These are phyloP conservation scores for Microcera coccophila DNA, from an alignment of 2,329 filamentous ascomycete species.

Conservation along the genomic window DNA sequence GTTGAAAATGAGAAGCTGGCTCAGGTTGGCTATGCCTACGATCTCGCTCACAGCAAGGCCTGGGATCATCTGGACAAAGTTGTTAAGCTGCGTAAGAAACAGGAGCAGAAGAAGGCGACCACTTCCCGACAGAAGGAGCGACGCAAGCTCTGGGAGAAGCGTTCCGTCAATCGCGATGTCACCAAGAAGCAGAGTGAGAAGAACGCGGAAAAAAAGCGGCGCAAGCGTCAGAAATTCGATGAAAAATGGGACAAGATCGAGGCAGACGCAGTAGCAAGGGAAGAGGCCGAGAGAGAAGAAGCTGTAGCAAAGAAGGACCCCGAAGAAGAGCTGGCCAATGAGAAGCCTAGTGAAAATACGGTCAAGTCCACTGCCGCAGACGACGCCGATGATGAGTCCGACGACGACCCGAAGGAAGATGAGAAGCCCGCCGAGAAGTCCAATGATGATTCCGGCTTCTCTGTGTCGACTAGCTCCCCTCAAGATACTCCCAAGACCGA, in stretches of 20 bases:
- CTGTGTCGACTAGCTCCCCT: slow-evolving; percentile 31
- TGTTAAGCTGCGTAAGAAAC: slow-evolving; percentile 46
- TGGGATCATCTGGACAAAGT: slow-evolving; percentile 49
- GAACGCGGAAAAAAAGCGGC: slow-evolving; percentile 34
- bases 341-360: neutral
- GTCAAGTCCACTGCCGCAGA: slow-evolving; percentile 6
- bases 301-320: slow-evolving; percentile 5
- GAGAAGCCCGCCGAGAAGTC: slow-evolving; percentile 13
- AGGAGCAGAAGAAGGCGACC: slow-evolving; percentile 48
- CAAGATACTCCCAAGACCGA: slow-evolving; percentile 32
- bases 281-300: slow-evolving; percentile 13
- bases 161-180: slow-evolving; percentile 42
- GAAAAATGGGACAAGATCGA: slow-evolving; percentile 25
- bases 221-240: slow-evolving; percentile 26
- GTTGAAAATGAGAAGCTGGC: slow-evolving; percentile 55
- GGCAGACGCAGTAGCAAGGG: slow-evolving; percentile 27
- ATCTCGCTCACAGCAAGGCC: slow-evolving; percentile 58
- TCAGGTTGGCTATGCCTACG: slow-evolving; percentile 56
- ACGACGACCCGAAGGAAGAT: slow-evolving; percentile 3
- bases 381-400: neutral
- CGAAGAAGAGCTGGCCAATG: neutral
- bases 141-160: slow-evolving; percentile 47
- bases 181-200: slow-evolving; percentile 40
- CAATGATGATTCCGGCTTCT: slow-evolving; percentile 23
- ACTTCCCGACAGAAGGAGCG: slow-evolving; percentile 43